Conservation (phyloP, 352 stramenopile genomes). For the Phytophthora tentaculata region DNA sequence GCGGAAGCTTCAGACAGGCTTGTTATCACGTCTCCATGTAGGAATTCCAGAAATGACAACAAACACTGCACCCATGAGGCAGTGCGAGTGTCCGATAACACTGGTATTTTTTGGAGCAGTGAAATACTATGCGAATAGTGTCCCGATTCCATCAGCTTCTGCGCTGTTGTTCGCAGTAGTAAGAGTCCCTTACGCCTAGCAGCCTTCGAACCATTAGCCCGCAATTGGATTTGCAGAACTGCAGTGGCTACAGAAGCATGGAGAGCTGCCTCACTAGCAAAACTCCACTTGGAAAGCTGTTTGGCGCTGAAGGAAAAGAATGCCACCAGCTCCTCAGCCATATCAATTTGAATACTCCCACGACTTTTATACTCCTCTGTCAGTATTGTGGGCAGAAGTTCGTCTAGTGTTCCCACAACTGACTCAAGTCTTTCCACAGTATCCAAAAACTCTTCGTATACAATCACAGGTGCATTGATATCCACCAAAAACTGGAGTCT, state of each 20-base stretch:
- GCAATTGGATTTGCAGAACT: constrained; percentile 16
- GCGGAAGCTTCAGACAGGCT: constrained; percentile 4
- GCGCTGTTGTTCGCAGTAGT: constrained; percentile 16
- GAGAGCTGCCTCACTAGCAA: constrained; percentile 33
- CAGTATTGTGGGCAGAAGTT: constrained; percentile 25
- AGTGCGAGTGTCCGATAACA: not conserved
- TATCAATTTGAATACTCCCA: not conserved
- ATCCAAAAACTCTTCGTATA: constrained; percentile 43
- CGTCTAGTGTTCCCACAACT: constrained; percentile 25
- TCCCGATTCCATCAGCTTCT: constrained; percentile 22
- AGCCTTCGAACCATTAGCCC: not conserved
- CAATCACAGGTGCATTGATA: constrained; percentile 38
- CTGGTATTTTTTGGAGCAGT: constrained; percentile 21
- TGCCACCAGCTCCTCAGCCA: constrained; percentile 14
- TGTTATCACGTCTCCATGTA: constrained; percentile 31
- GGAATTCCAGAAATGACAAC: constrained; percentile 39
- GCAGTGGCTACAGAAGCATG: constrained; percentile 35
- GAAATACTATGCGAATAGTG: constrained; percentile 37
- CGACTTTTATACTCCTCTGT: constrained; percentile 2
- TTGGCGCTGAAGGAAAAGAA: constrained; percentile 34
- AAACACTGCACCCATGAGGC: constrained; percentile 19
- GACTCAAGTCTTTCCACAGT: constrained; percentile 13
- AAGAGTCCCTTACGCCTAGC: not conserved
- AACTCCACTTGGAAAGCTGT: constrained; percentile 25
- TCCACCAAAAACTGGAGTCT: constrained; percentile 45